These are phyloP conservation scores for Saccharomyces hybrid DNA, from an alignment of 1,139 yeast genomes.

Conservation along the genomic window DNA sequence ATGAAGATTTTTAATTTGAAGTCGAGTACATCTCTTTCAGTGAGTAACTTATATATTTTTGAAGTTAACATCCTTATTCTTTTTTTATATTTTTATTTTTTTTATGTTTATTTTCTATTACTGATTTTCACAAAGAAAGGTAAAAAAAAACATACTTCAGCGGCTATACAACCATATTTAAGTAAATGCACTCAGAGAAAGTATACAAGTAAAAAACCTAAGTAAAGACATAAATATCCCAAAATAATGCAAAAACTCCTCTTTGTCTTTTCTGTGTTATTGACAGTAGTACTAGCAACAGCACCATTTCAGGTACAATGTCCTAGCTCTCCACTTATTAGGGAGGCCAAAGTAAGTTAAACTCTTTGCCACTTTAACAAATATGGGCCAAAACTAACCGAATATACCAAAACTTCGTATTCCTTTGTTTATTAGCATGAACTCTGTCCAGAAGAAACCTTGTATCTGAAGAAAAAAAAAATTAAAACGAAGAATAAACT, in stretches of 20 bases:
- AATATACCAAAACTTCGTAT: not conserved
- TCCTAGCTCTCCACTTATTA: constrained; percentile 35
- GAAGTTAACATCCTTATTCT: not conserved
- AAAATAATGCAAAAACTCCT: not conserved
- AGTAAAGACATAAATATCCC: not conserved
- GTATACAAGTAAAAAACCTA: not conserved
- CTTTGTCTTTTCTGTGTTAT: not conserved
- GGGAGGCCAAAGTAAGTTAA: constrained; percentile 35
- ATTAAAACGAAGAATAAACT: constrained; percentile 33
- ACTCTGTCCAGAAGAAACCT: constrained; percentile 31
- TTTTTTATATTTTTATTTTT: not conserved
- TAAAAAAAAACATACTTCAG: not conserved
- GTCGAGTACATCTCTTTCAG: not conserved
- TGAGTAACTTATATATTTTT: not conserved
- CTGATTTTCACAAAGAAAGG: not conserved
- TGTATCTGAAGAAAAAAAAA: constrained; percentile 36
- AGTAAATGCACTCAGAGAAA: not conserved
- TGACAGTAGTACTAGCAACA: constrained; percentile 11
- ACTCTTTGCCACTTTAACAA: not conserved
- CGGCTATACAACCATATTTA: not conserved
- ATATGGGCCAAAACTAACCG: not conserved
- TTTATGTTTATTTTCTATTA: not conserved
- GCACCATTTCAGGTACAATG: constrained; percentile 40
- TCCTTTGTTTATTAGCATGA: constrained; percentile 4
- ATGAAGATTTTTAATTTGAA: constrained; percentile 41